Conservation (phyloP, 2,329 filamentous ascomycete species). For the Pseudodiploospora longispora region DNA sequence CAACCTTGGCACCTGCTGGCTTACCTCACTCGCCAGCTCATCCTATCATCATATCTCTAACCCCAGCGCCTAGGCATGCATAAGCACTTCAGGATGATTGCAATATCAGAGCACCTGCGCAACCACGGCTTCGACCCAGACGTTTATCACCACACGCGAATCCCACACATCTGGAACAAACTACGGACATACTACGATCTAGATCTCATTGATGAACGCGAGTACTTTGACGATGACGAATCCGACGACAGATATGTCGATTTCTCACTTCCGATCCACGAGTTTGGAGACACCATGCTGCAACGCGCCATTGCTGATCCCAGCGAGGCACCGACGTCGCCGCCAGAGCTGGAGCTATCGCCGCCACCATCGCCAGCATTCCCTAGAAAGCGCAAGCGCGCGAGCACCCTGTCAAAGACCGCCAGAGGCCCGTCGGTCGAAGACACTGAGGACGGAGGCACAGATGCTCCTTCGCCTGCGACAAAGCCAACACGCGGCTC, state of each 20-base stretch:
- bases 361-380: conserved; percentile 19
- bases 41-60: conserved; percentile 4
- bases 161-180: conserved; percentile 88
- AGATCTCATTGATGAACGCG: conserved; percentile 76
- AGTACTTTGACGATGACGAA: conserved; percentile 54
- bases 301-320: conserved; percentile 35
- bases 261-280: conserved; percentile 50
- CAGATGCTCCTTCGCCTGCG: conserved; percentile 29
- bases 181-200: conserved; percentile 78
- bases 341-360: conserved; percentile 34
- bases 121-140: conserved; percentile 72
- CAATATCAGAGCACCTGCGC: conserved; percentile 70
- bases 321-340: conserved; percentile 41
- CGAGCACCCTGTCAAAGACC: conserved; percentile 25
- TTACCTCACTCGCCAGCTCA: neutral
- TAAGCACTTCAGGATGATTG: conserved; percentile 87
- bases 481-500: conserved; percentile 33
- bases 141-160: conserved; percentile 68
- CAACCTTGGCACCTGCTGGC: neutral
- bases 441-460: conserved; percentile 36
- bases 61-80: conserved; percentile 59
- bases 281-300: conserved; percentile 40
- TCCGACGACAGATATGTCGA: conserved; percentile 55
- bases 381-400: conserved; percentile 39
- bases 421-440: conserved; percentile 37